Percentiles rank a stretch among this genome's conserved stretches.
phyloP scores from a whole-genome alignment of 78 protist genomes.

The Planoprotostelium fungivorum region DNA sequence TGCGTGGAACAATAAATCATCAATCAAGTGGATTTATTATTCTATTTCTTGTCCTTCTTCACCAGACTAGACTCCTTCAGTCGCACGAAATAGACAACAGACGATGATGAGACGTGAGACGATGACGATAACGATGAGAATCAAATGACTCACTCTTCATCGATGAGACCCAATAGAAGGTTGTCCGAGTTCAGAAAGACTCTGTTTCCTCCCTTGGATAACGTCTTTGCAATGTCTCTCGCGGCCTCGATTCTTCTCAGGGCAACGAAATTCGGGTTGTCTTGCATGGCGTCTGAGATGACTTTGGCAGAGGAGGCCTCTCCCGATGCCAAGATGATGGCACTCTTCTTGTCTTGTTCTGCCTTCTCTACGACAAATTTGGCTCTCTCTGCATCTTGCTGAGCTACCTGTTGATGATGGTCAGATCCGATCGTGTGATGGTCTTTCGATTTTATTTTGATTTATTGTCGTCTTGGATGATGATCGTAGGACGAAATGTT shows the following conservation, averaged over 20 bases:
- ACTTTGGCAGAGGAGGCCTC: slow-evolving; percentile 91
- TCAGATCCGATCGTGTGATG: too few species aligned
- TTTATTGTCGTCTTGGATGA: background rate
- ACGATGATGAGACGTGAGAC: too few species aligned
- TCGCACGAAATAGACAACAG: too few species aligned
- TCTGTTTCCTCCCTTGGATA: slow-evolving; percentile 64
- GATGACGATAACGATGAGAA: too few species aligned
- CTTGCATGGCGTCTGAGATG: slow-evolving; percentile 75
- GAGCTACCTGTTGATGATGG: slow-evolving; percentile 62
- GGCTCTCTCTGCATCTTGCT: slow-evolving; percentile 96
- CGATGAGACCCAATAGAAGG: slow-evolving; percentile 31
- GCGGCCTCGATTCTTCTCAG: slow-evolving; percentile 84
- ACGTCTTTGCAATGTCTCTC: slow-evolving; percentile 68
- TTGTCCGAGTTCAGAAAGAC: slow-evolving; percentile 69
- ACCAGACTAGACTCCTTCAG: too few species aligned
- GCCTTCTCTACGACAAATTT: slow-evolving; percentile 89
- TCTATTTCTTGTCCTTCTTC: too few species aligned
- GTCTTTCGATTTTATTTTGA: too few species aligned
- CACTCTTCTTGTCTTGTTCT: slow-evolving; percentile 78
- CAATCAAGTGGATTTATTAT: too few species aligned
- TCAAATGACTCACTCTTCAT: background rate
- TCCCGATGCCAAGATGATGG: slow-evolving; percentile 91
- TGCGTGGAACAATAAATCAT: too few species aligned
- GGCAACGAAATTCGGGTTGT: slow-evolving; percentile 84
- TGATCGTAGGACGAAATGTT: too few species aligned